A percentile compares a stretch with the other conserved stretches of the same genome.
Conservation (phyloP, 1,284 basidiomycete species). For the Phlebopus sp. region DNA sequence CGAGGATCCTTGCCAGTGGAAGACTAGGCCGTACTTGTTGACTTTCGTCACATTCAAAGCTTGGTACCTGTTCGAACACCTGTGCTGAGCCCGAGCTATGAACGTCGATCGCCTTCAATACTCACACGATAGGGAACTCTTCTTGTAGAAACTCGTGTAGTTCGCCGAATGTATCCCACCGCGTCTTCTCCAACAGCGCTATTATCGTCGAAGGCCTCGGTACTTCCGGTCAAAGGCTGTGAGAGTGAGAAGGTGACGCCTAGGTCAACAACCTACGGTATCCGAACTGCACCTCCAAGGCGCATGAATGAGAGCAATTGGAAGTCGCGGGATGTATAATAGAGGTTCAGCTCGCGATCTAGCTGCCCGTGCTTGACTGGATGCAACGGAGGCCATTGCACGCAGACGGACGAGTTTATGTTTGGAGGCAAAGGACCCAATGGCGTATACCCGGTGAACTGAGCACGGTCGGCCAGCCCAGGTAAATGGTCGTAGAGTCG, state of each 20-base stretch:
- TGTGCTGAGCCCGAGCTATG: not conserved
- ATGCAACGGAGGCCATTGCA: constrained; percentile 3
- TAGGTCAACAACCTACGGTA: constrained; percentile 6
- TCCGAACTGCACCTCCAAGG: constrained; percentile 1
- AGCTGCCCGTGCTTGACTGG: constrained; percentile 1
- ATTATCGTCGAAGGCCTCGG: constrained; percentile 35
- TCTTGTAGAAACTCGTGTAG: constrained; percentile 47
- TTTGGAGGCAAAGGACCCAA: not conserved
- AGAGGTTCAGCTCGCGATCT: constrained; percentile 1
- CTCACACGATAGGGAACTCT: constrained; percentile 47
- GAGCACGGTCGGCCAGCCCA: not conserved
- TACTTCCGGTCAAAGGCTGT: constrained; percentile 2
- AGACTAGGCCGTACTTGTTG: constrained; percentile 64
- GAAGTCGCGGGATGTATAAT: constrained; percentile 4
- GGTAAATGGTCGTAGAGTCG: not conserved
- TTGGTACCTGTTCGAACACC: constrained; percentile 40
- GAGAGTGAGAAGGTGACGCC: not conserved
- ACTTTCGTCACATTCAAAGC: constrained; percentile 55
- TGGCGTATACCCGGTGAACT: not conserved
- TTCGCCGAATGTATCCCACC: constrained; percentile 49
- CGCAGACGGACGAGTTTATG: constrained; percentile 7
- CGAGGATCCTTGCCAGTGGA: constrained; percentile 58
- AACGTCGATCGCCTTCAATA: not conserved
- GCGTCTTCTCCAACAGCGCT: constrained; percentile 46
- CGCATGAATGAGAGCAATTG: constrained; percentile 2